Base-by-base conservation (phyloP, 768 basidiomycete genomes). In the Naganishia vishniacii region DNA sequence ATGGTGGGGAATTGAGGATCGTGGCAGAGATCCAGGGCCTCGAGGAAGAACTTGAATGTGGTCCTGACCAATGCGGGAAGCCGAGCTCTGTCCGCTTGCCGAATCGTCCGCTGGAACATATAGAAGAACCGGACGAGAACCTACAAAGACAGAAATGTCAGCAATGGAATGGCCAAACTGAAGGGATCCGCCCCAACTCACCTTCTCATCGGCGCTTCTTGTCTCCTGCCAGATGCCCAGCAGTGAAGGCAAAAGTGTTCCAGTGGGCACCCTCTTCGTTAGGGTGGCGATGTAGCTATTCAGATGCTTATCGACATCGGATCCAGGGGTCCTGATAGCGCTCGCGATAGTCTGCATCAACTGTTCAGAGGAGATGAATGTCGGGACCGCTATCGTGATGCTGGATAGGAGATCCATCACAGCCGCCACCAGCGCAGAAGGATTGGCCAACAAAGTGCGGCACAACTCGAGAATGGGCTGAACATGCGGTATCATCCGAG, bases 401-500 rank as follows among this genome's bases (percentile, higher is more conserved):
- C 82, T 81, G 29, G 84, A 82, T n/a, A 94, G 78, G 8, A 86
- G 81, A 25, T 72, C 78, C 68, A 78, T 81, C 37, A 71, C 79
- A 73, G 77, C 65, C 56, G 81, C 70, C 25, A 77, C 67, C 41
- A 77, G 71, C 74, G 67, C 40, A 11, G 59, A 40, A 15, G 40
- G 40, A 11, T 60, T 56, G 5, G 53, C 46, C 26, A 67, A 45
- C 31, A 59, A 40, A 25, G 40, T 42, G 34, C 41, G 41, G 42
- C 61, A 62, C 4, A 67, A 81, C 4, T 83, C 77, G 16, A 88
- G 82, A 48, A 93, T 83, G 15, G 84, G 81, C 59, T 84, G 84
- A 78, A 95, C 86, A 77, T 84, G 82, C 4, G 94, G 91, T 53
- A 99, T 91, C 53, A 91, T 81, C 0, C 94, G 86, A 12, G 93